phyloP scores from a whole-genome alignment of 2,329 filamentous ascomycete genomes.

The Hymenoscyphus albidus region DNA sequence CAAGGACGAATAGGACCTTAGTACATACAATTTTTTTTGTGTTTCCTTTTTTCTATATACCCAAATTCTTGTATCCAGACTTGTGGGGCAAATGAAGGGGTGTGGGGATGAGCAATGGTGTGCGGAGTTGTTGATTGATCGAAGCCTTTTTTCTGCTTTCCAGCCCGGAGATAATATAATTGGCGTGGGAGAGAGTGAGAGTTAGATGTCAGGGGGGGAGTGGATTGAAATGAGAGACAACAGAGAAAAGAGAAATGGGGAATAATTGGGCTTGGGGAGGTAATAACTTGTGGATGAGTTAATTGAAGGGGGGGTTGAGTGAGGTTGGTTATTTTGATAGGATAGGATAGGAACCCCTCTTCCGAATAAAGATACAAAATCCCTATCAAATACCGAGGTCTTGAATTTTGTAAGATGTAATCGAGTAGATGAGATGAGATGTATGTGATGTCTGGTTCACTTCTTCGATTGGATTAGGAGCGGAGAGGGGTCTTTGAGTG shows the following conservation, averaged over 20 bases:
- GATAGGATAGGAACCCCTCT: slow-evolving; percentile 1
- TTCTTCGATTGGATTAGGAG: no score
- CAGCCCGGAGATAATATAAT: background rate
- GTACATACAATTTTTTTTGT: slow-evolving; percentile 14
- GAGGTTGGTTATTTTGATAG: background rate
- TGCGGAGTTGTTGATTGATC: background rate
- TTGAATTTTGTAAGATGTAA: no score
- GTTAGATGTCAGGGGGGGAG: background rate
- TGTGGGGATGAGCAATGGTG: slow-evolving; percentile 1
- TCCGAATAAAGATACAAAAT: background rate
- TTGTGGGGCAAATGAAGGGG: slow-evolving; percentile 12
- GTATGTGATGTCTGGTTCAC: no score
- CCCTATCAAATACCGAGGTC: background rate
- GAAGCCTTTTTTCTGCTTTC: background rate
- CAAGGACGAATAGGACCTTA: background rate
- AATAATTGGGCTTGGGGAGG: background rate
- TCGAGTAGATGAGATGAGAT: no score
- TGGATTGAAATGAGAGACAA: background rate
- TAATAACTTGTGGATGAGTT: background rate
- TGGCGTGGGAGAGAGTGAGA: background rate
- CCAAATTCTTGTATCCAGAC: slow-evolving; percentile 31
- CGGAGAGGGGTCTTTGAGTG: no score
- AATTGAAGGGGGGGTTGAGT: background rate
- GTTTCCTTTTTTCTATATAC: slow-evolving; percentile 32
- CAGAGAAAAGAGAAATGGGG: background rate